Evolutionary conservation across 139 green algal genomes (phyloP).

Genomic region (Picocystis salinarum): DNA sequence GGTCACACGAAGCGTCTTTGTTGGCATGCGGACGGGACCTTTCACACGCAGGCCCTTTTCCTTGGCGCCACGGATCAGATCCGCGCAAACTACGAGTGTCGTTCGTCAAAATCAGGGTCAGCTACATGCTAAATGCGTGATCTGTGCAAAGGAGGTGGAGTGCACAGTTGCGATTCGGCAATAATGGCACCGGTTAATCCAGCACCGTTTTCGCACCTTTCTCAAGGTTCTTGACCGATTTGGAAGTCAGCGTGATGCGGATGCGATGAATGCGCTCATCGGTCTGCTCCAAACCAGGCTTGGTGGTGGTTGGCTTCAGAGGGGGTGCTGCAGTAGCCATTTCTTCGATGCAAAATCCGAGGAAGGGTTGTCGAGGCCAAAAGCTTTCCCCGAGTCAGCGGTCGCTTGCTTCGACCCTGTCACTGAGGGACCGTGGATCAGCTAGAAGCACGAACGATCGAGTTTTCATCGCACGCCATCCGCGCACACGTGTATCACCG

Average conservation of each 20-base stretch:
- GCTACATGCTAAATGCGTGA: background rate
- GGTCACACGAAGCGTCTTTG: slow-evolving; percentile 91
- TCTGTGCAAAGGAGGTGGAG: no score
- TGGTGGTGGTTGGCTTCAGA: no score
- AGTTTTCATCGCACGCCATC: no score
- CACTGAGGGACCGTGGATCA: no score
- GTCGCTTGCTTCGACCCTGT: no score
- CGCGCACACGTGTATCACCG: no score
- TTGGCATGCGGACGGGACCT: slow-evolving; percentile 95
- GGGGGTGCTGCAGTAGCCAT: no score
- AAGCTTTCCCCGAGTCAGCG: no score
- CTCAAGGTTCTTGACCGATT: slow-evolving; percentile 89
- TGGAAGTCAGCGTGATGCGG: slow-evolving; percentile 94
- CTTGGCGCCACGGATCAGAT: slow-evolving; percentile 94
- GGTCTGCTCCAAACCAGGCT: no score
- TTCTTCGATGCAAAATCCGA: no score
- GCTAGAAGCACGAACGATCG: no score
- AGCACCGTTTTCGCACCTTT: slow-evolving; percentile 44
- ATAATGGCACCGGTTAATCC: background rate
- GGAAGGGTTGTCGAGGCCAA: no score
- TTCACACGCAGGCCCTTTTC: slow-evolving; percentile 94
- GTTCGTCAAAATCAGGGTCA: slow-evolving; percentile 3
- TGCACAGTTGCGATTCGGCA: slow-evolving; percentile 1
- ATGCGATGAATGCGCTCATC: slow-evolving; percentile 70
- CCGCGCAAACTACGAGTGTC: slow-evolving; percentile 66